Conservation (phyloP, 257 asterid genomes). For the Asclepias syriaca region DNA sequence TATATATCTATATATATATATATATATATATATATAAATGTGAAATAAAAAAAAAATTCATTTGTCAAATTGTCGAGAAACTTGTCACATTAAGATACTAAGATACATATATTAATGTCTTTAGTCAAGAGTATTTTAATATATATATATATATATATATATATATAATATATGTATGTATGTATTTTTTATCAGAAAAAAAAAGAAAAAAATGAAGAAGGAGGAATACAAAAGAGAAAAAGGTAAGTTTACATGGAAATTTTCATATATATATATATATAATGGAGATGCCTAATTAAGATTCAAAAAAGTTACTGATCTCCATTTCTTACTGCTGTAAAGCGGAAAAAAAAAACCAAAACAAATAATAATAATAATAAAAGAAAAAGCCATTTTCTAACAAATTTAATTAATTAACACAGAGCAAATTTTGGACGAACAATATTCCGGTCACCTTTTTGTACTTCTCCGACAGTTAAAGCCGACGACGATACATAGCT, state of each 20-base stretch:
- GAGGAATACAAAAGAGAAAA: no score
- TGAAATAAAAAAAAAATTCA: neutral
- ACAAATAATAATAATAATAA: no score
- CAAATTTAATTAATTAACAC: constrained; percentile 16
- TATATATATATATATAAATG: neutral
- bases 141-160: neutral
- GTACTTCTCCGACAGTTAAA: constrained; percentile 42
- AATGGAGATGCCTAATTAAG: neutral
- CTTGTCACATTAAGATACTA: no score
- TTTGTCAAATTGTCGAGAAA: no score
- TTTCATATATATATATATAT: neutral
- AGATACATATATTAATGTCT: no score
- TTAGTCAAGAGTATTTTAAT: no score
- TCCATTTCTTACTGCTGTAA: neutral
- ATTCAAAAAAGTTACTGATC: neutral
- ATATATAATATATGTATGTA: neutral
- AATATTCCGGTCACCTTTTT: constrained; percentile 23
- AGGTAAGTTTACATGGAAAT: neutral
- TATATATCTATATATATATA: constrained; percentile 1
- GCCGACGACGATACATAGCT: constrained; percentile 57
- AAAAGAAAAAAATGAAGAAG: neutral
- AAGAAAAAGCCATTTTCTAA: neutral
- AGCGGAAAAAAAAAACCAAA: neutral
- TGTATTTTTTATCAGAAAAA: no score
- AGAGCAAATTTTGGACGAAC: constrained; percentile 24